Conservation (phyloP, 2,329 filamentous ascomycete species). For the Paracoccidioides lutzii region DNA sequence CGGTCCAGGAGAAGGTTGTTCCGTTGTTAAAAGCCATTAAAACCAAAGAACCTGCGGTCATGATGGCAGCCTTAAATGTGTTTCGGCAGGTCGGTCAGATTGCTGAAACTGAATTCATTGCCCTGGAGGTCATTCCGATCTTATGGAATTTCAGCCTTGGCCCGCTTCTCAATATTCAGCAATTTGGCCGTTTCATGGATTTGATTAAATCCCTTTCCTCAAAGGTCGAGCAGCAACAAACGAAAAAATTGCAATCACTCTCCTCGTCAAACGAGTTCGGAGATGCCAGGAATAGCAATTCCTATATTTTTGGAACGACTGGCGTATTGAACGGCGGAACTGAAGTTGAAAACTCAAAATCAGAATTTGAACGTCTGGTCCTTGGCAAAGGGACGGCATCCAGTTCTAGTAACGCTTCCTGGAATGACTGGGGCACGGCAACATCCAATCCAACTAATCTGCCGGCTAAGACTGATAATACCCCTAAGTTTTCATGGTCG, state of each 20-base stretch:
- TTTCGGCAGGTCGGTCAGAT: constrained; percentile 69
- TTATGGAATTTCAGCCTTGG: constrained; percentile 88
- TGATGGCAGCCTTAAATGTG: constrained; percentile 82
- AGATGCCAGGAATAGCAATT: constrained; percentile 24
- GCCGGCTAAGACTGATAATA: constrained; percentile 15
- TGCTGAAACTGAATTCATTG: constrained; percentile 81
- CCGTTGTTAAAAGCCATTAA: constrained; percentile 86
- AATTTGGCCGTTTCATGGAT: constrained; percentile 82
- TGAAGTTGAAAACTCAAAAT: constrained; percentile 42
- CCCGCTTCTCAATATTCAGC: constrained; percentile 71
- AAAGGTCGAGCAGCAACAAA: constrained; percentile 79
- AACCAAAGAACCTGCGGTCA: constrained; percentile 93
- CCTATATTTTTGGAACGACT: constrained; percentile 17
- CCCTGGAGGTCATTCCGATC: constrained; percentile 77
- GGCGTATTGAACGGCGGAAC: constrained; percentile 33
- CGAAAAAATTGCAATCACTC: constrained; percentile 74
- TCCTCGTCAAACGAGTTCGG: constrained; percentile 44
- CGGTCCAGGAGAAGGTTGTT: constrained; percentile 93
- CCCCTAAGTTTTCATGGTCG: constrained; percentile 35
- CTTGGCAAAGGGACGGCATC: constrained; percentile 50
- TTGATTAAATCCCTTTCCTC: constrained; percentile 69
- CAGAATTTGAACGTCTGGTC: constrained; percentile 81
- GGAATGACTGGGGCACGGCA: constrained; percentile 22
- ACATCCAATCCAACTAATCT: constrained; percentile 16
- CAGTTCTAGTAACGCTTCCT: constrained; percentile 22